phyloP scores from a whole-genome alignment of 495 filamentous ascomycete genomes.

The Ramalina intermedia region DNA sequence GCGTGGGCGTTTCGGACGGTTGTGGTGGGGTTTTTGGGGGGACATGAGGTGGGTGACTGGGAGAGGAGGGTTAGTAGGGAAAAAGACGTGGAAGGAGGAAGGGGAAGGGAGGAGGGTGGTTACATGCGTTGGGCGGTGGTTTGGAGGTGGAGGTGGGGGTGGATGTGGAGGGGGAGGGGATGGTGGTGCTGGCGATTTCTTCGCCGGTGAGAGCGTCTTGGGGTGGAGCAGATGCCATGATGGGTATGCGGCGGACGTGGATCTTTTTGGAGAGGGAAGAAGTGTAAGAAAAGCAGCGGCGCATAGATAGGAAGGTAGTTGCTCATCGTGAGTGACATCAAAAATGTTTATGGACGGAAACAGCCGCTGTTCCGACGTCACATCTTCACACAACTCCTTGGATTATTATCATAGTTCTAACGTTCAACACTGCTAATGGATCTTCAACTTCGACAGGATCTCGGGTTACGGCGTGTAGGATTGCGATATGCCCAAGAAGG shows the following conservation, averaged over 20 bases:
- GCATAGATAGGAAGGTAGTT: no score
- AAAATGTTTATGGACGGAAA: no score
- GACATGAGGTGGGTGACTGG: conserved; percentile 58
- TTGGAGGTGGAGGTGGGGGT: not conserved
- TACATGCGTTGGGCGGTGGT: conserved; percentile 25
- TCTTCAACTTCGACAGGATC: no score
- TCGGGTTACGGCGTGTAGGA: no score
- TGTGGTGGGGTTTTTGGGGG: conserved; percentile 29
- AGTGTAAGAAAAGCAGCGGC: no score
- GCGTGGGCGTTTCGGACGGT: conserved; percentile 25
- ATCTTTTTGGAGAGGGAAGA: no score
- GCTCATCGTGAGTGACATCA: no score
- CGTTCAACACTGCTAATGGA: no score
- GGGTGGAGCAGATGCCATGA: conserved; percentile 1
- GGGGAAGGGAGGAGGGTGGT: conserved; percentile 8
- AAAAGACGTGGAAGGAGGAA: not conserved
- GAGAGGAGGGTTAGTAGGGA: not conserved
- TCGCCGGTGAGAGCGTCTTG: conserved; percentile 23
- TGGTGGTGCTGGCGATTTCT: conserved; percentile 20
- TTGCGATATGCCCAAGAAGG: conserved; percentile 11
- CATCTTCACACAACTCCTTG: no score
- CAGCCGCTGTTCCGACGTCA: no score
- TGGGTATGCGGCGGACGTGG: not conserved
- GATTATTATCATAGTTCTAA: no score
- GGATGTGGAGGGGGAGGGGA: not conserved